A percentile compares a stretch with the other conserved stretches of the same genome.
Evolutionary conservation across 1,284 basidiomycete genomes (phyloP).

Genomic region (Ceratobasidium sp.): DNA sequence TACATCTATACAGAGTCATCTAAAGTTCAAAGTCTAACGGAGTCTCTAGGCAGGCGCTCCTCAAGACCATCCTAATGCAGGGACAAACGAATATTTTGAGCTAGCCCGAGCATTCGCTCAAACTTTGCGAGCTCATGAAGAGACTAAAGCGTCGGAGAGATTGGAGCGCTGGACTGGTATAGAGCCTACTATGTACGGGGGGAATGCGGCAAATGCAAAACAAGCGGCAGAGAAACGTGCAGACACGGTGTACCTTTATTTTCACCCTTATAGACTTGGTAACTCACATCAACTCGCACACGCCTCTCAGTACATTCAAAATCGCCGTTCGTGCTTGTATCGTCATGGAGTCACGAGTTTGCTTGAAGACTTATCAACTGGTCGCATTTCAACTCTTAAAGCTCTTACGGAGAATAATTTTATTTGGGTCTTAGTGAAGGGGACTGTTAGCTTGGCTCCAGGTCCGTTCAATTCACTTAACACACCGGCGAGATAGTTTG

Average conservation of each 20-base stretch:
- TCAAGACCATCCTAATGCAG: too few species aligned
- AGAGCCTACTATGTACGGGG: background rate
- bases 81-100: too few species aligned
- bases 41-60: too few species aligned
- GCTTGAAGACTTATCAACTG: background rate
- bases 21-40: too few species aligned
- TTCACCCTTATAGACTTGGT: background rate
- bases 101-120: slow-evolving; percentile 1
- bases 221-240: background rate
- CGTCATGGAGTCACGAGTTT: background rate
- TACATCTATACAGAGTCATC: too few species aligned
- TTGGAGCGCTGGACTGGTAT: background rate
- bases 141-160: background rate
- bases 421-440: background rate
- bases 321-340: background rate
- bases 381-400: background rate
- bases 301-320: background rate
- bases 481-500: background rate
- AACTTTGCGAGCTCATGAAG: background rate
- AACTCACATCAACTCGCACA: background rate
- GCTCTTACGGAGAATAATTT: background rate
- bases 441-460: background rate
- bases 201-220: slow-evolving; percentile 9
- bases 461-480: background rate
- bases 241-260: background rate